phyloP scores from a whole-genome alignment of 345 rosid genomes.

The Jatropha curcas region DNA sequence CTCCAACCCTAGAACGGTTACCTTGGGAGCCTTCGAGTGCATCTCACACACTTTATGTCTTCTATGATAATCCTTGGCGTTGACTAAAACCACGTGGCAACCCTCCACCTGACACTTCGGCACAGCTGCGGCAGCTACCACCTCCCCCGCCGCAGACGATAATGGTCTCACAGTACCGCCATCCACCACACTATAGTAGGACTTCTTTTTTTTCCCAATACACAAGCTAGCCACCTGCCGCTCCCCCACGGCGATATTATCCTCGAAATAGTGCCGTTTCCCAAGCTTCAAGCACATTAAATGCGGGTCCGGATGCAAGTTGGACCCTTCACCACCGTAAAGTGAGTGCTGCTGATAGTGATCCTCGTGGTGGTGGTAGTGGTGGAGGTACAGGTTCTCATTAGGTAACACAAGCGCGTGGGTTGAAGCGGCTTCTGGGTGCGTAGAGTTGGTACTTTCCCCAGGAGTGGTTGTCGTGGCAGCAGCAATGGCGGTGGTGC shows the following conservation, averaged over 20 bases:
- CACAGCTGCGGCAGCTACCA: conserved; percentile 24
- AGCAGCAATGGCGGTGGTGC: neutral
- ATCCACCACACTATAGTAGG: conserved; percentile 15
- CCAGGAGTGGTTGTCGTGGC: conserved; percentile 1
- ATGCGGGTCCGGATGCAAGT: conserved; percentile 47
- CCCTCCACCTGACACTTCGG: conserved; percentile 82
- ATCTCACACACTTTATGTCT: conserved; percentile 81
- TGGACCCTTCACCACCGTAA: conserved; percentile 35
- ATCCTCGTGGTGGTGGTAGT: conserved; percentile 4
- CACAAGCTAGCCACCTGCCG: conserved; percentile 9
- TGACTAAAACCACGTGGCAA: conserved; percentile 54
- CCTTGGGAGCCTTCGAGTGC: conserved; percentile 76
- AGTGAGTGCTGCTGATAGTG: conserved; percentile 24
- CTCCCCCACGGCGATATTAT: conserved; percentile 17
- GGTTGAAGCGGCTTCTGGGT: conserved; percentile 9
- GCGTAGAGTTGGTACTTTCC: neutral
- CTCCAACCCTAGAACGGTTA: conserved; percentile 59
- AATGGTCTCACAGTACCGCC: conserved; percentile 18
- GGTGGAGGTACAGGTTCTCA: neutral
- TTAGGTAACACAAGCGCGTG: conserved; percentile 27
- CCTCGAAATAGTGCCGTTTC: conserved; percentile 56
- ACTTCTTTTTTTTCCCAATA: conserved; percentile 38
- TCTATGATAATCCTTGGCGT: conserved; percentile 72
- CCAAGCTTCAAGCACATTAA: conserved; percentile 57
- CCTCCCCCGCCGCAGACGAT: conserved; percentile 13